Evolutionary conservation across 768 basidiomycete species (phyloP).

Genomic region (Coprinopsis marcescibilis): DNA sequence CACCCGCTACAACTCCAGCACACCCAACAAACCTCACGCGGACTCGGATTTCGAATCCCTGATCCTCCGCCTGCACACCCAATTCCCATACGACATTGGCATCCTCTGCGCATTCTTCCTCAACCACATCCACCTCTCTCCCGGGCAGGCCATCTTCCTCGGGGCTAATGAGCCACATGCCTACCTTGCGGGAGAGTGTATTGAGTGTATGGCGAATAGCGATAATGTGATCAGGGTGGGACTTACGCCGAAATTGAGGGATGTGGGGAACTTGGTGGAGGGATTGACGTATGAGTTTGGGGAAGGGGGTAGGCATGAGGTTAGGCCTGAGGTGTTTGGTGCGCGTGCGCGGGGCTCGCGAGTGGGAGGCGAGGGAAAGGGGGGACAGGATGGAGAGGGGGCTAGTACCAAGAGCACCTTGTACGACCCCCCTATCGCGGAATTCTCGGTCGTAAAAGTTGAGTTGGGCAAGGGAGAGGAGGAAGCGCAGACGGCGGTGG

Average conservation of each 20-base stretch:
- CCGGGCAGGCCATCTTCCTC: constrained; percentile 90
- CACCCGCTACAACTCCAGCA: constrained; percentile 49
- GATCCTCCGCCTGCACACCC: constrained; percentile 53
- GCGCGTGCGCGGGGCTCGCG: no score
- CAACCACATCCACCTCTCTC: constrained; percentile 73
- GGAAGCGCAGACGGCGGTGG: constrained; percentile 56
- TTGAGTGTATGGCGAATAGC: constrained; percentile 98
- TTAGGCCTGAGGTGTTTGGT: constrained; percentile 50
- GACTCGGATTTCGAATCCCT: constrained; percentile 54
- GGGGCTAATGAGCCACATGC: constrained; percentile 97
- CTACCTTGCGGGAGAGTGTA: constrained; percentile 92
- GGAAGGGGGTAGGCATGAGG: constrained; percentile 61
- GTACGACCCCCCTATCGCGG: constrained; percentile 90
- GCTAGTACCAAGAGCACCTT: constrained; percentile 33
- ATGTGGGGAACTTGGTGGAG: constrained; percentile 83
- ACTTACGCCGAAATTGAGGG: constrained; percentile 92
- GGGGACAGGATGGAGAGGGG: no score
- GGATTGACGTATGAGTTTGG: constrained; percentile 83
- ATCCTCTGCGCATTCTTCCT: constrained; percentile 86
- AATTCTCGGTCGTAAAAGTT: constrained; percentile 81
- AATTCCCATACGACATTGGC: constrained; percentile 94
- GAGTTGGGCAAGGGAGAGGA: constrained; percentile 36
- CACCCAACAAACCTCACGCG: constrained; percentile 23
- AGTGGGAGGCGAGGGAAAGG: no score
- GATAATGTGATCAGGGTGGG: constrained; percentile 99